phyloP scores from a whole-genome alignment of 2,329 filamentous ascomycete genomes.

The Botrytis hyacinthi region DNA sequence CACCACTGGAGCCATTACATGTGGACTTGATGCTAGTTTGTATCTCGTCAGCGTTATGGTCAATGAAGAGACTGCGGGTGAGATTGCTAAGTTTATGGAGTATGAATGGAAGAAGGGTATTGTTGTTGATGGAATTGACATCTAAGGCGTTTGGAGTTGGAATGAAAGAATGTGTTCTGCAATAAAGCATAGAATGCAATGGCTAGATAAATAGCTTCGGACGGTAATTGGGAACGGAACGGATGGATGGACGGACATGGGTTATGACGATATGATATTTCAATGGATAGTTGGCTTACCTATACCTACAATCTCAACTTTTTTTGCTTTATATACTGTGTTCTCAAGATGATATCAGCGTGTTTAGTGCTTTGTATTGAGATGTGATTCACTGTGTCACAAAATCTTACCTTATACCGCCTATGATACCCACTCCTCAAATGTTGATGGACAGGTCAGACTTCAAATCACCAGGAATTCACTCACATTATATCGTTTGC shows the following conservation, averaged over 20 bases:
- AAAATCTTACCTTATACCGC: background rate
- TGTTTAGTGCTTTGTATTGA: too few relatives aligned
- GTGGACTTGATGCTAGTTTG: constrained; percentile 78
- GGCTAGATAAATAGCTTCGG: constrained; percentile 19
- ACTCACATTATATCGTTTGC: background rate
- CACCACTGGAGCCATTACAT: constrained; percentile 74
- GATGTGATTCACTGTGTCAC: background rate
- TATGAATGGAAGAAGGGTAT: constrained; percentile 84
- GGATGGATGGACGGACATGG: constrained; percentile 12
- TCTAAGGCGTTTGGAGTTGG: constrained; percentile 49
- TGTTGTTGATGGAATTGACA: constrained; percentile 81
- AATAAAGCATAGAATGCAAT: constrained; percentile 25
- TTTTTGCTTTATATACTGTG: background rate
- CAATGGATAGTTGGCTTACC: constrained; percentile 5
- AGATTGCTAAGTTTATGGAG: constrained; percentile 73
- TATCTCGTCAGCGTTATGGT: constrained; percentile 84
- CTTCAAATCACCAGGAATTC: background rate
- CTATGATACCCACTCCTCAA: background rate
- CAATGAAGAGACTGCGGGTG: constrained; percentile 70
- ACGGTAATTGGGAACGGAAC: background rate
- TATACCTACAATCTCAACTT: constrained; percentile 38
- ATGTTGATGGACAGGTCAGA: background rate
- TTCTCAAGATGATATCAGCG: background rate
- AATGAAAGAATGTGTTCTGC: constrained; percentile 20
- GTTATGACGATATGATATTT: constrained; percentile 11